Conservation (phyloP, 805 yeast species). For the Lachancea cidri region DNA sequence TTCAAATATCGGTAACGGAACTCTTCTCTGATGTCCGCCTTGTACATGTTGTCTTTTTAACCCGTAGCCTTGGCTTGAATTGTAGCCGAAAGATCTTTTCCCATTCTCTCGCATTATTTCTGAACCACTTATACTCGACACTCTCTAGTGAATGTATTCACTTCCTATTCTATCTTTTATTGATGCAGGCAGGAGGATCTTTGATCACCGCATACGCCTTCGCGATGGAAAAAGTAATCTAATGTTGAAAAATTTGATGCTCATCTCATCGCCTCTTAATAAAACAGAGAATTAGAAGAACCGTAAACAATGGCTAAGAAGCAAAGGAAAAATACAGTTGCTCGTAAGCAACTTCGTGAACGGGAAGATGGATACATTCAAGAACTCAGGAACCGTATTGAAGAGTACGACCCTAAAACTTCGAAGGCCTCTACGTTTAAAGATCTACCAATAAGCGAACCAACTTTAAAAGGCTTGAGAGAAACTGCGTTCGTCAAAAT, state of each 20-base stretch:
- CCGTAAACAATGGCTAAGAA: constrained; percentile 34
- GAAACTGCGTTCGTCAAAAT: constrained; percentile 72
- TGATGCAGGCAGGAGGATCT: no score
- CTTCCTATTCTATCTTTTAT: no score
- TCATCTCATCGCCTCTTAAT: constrained; percentile 15
- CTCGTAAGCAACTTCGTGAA: constrained; percentile 36
- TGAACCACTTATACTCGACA: neutral
- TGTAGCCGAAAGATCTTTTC: neutral
- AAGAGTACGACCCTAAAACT: constrained; percentile 45
- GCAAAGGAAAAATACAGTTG: constrained; percentile 28
- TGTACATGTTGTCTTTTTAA: neutral
- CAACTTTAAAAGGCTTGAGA: constrained; percentile 65
- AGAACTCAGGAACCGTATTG: constrained; percentile 45
- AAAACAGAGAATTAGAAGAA: neutral
- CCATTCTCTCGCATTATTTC: neutral
- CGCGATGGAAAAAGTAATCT: constrained; percentile 1
- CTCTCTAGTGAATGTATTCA: no score
- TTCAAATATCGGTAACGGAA: constrained; percentile 29
- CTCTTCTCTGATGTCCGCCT: constrained; percentile 1
- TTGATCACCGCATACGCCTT: neutral
- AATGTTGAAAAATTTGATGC: constrained; percentile 8
- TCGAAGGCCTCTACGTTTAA: constrained; percentile 48
- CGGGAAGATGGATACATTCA: constrained; percentile 35
- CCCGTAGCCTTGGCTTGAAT: neutral
- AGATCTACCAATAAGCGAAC: constrained; percentile 69